Evolutionary conservation across 1,284 basidiomycete species (phyloP), one percentile per base, ranked within the genome.

Genomic region (Moniliophthora roreri): DNA sequence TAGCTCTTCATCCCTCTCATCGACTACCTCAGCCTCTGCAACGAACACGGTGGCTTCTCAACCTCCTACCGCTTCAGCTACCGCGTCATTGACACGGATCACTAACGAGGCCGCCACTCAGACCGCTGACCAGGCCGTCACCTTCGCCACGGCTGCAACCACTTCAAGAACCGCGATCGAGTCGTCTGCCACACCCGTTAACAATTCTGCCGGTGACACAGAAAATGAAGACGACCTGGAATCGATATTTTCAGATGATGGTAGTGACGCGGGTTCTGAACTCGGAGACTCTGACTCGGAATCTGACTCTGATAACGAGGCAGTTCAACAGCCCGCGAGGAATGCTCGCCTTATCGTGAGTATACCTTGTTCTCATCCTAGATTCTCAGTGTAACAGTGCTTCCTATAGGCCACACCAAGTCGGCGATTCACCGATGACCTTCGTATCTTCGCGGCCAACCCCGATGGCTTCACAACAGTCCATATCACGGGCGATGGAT

Each of bases 381-480:
- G n/a, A n/a, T n/a, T n/a, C n/a, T n/a, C n/a, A n/a, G n/a, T n/a
- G n/a, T n/a, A n/a, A n/a, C n/a, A n/a, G n/a, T n/a, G n/a, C n/a
- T n/a, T n/a, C n/a, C n/a, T n/a, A n/a, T n/a, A n/a, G n/a, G n/a
- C n/a, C n/a, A n/a, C n/a, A n/a, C n/a, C n/a, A n/a, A n/a, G n/a
- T n/a, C n/a, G n/a, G n/a, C n/a, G n/a, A n/a, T n/a, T n/a, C n/a
- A n/a, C n/a, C 8, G 35, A 21, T 51, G 6, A 28, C 13, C 42
- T 62, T 55, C 32, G 61, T 34, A 49, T 61, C 39, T n/a, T 51
- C 15, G 21, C 15, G 26, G 34, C 35, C n/a, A 9, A 37, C 18
- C 11, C n/a, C 15, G n/a, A 24, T 28, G 11, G 28, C 40, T 7
- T 15, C 42, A 15, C 32, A 41, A 28, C 20, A 38, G 48, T 36